Conservation (phyloP, 768 basidiomycete genomes). For the Udeniomyces megalosporus region DNA sequence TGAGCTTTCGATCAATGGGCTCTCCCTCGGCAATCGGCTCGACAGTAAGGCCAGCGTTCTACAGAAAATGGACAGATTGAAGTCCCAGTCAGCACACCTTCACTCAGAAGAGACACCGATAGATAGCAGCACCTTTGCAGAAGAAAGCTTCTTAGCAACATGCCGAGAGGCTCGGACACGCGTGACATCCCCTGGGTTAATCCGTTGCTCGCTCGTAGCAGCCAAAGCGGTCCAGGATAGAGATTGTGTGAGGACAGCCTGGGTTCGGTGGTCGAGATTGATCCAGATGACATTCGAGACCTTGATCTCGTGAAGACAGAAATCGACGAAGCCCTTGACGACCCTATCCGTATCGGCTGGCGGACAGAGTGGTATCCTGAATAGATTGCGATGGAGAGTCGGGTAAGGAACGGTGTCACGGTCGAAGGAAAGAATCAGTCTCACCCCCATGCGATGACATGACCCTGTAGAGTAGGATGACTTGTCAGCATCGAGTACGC, state of each 20-base stretch:
- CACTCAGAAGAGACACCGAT: too few relatives aligned
- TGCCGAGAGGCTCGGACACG: neutral
- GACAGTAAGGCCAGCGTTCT: slow-evolving; percentile 41
- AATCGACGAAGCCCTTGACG: too few relatives aligned
- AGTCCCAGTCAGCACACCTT: slow-evolving; percentile 46
- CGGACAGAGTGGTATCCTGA: too few relatives aligned
- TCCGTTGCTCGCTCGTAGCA: neutral
- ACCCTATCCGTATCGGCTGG: too few relatives aligned
- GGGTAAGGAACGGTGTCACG: too few relatives aligned
- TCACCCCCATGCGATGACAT: slow-evolving; percentile 48
- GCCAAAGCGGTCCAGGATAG: slow-evolving; percentile 34
- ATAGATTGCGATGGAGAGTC: too few relatives aligned
- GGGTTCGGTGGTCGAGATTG: slow-evolving; percentile 41
- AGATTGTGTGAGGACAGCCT: slow-evolving; percentile 37
- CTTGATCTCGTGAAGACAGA: too few relatives aligned
- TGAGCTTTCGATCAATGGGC: slow-evolving; percentile 35
- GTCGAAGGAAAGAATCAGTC: too few relatives aligned
- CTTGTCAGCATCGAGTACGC: too few relatives aligned
- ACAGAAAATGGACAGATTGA: slow-evolving; percentile 45
- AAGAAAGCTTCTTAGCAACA: slow-evolving; percentile 35
- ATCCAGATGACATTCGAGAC: too few relatives aligned
- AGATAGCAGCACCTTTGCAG: too few relatives aligned
- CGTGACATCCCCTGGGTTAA: neutral
- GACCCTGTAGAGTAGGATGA: too few relatives aligned
- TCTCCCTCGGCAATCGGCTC: slow-evolving; percentile 32